These are phyloP conservation scores for Candida orba DNA, from an alignment of 805 yeast species.

Conservation along the genomic window DNA sequence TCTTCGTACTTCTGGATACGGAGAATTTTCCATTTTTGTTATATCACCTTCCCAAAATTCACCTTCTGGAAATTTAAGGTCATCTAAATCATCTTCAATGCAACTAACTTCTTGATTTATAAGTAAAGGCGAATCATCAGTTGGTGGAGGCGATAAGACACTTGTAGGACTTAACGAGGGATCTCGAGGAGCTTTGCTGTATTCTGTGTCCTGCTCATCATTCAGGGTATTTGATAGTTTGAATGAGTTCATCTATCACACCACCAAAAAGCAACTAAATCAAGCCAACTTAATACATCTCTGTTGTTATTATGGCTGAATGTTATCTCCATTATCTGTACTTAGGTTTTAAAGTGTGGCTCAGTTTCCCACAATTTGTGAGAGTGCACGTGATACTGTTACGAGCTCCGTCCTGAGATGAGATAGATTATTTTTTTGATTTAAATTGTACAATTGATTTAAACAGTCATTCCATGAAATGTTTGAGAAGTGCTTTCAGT, in stretches of 20 bases:
- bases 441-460: no score
- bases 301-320: no score
- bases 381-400: no score
- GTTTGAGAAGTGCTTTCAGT: no score
- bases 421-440: no score
- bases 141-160: not conserved
- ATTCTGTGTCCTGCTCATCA: not conserved
- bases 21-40: constrained; percentile 34
- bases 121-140: constrained; percentile 5
- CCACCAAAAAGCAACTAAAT: no score
- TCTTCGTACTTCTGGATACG: constrained; percentile 61
- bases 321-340: no score
- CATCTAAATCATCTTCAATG: constrained; percentile 8
- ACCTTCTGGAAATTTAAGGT: constrained; percentile 5
- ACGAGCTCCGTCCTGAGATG: no score
- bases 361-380: no score
- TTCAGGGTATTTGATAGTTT: not conserved
- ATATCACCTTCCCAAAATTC: constrained; percentile 15
- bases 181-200: not conserved
- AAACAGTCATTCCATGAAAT: no score
- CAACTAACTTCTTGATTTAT: not conserved
- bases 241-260: not conserved
- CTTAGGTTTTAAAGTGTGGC: no score
- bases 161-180: not conserved
- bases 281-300: no score